Evolutionary conservation across 2,329 filamentous ascomycete species (phyloP).

Genomic region (Botrytis fabae): DNA sequence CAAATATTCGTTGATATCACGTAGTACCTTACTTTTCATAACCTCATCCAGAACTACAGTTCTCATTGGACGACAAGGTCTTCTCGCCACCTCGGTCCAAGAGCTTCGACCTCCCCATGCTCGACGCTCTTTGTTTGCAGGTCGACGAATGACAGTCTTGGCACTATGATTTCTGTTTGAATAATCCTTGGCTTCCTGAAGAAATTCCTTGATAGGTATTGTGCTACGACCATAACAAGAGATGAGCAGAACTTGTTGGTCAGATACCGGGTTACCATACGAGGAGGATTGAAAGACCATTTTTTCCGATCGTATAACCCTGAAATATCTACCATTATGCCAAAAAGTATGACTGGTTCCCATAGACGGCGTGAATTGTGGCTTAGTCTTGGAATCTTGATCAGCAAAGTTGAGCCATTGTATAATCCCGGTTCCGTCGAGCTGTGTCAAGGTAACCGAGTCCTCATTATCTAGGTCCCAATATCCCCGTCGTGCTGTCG

Average conservation of each 20-base stretch:
- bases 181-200: conserved; percentile 53
- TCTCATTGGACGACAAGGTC: conserved; percentile 69
- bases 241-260: conserved; percentile 54
- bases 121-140: conserved; percentile 49
- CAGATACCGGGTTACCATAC: conserved; percentile 46
- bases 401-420: conserved; percentile 60
- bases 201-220: conserved; percentile 56
- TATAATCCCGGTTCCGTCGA: conserved; percentile 43
- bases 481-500: conserved; percentile 55
- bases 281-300: conserved; percentile 31
- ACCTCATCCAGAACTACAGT: conserved; percentile 72
- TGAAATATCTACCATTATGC: conserved; percentile 54
- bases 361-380: conserved; percentile 55
- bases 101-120: conserved; percentile 47
- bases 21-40: conserved; percentile 65
- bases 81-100: conserved; percentile 59
- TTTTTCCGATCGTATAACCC: conserved; percentile 41
- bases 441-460: conserved; percentile 48
- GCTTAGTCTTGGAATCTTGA: conserved; percentile 53
- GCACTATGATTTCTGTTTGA: conserved; percentile 55
- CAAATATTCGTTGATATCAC: conserved; percentile 77
- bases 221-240: conserved; percentile 54
- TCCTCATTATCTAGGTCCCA: conserved; percentile 52
- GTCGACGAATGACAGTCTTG: conserved; percentile 60
- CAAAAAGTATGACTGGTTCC: conserved; percentile 54